Evolutionary conservation across 1,139 yeast species (phyloP), one percentile per base, ranked within the genome.

Genomic region (Geotrichum bryndzae): DNA sequence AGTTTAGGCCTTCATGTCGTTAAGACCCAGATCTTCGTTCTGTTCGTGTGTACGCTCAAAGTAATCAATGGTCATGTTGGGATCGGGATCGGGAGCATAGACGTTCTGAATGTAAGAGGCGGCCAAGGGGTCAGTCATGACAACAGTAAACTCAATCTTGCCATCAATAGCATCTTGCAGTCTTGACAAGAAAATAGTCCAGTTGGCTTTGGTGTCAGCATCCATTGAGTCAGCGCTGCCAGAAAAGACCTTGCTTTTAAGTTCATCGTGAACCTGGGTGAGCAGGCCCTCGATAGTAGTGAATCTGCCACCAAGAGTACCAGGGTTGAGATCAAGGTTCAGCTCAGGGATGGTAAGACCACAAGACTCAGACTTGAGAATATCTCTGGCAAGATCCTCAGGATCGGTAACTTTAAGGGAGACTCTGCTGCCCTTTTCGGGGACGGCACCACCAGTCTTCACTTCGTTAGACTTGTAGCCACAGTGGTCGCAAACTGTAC

Each of bases 381-480:
- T 88, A 74, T 95, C 99, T 77, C 99, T 85, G 33, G 96, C 88
- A 70, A 95, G 81, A 78, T 95, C 99, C 68, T 90, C 97, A 15
- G 96, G 86, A 69, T 94, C 98, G 63, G 90, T 92, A 66, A 94
- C 87, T 68, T 81, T 81, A 61, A 95, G 80, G 0, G 87, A 81
- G 65, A 91, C 84, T 66, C 81, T 85, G 68, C 86, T 85, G 65
- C 98, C 99, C 74, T 86, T 82, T 4, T 80, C 87, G 46, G 99
- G 98, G 61, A 95, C 88, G 23, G 88, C 96, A 67, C 99, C 99
- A 63, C 99, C 99, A 4, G 99, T 95, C 78, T 92, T 94, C 67
- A 95, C 99, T 76, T 95, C 99, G 72, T 95, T 95, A 27, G 97
- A 90, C 77, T 90, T 94, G 78, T 89, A 95, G 46, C 99, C 99